These are phyloP conservation scores for Ustilago lituana DNA, from an alignment of 1,284 basidiomycete species.

Conservation along the genomic window DNA sequence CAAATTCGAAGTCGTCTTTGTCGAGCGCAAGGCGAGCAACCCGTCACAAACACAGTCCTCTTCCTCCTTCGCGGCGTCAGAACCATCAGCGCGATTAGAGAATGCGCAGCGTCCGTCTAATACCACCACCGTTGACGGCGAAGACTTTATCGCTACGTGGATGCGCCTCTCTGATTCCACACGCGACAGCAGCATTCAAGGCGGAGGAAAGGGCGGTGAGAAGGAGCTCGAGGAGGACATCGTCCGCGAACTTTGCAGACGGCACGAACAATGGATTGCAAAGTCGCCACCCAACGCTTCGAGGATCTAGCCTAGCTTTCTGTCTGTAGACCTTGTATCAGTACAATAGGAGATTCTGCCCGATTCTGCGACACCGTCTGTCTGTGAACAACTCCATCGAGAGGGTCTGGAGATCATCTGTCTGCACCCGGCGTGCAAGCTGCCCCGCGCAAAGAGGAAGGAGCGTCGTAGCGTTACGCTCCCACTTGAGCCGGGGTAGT, in stretches of 20 bases:
- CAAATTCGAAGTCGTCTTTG: constrained; percentile 91
- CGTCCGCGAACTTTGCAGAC: constrained; percentile 76
- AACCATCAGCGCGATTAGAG: neutral
- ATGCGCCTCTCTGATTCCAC: constrained; percentile 71
- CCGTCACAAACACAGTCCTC: neutral
- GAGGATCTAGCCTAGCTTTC: constrained; percentile 21
- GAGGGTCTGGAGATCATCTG: too few species aligned
- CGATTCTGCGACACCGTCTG: too few species aligned
- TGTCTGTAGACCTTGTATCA: too few species aligned
- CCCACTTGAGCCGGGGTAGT: too few species aligned
- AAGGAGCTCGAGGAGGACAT: constrained; percentile 90
- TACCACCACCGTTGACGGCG: constrained; percentile 14
- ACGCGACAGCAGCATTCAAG: neutral
- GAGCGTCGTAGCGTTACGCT: too few species aligned
- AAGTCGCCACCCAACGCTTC: constrained; percentile 3
- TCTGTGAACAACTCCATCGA: too few species aligned
- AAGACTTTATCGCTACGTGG: constrained; percentile 76
- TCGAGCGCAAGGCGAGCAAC: constrained; percentile 68
- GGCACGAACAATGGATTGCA: constrained; percentile 79
- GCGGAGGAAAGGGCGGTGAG: constrained; percentile 62
- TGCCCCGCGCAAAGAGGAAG: too few species aligned
- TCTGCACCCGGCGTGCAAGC: too few species aligned
- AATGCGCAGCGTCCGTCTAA: too few species aligned
- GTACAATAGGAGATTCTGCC: too few species aligned
- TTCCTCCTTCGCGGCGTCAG: neutral